Base-by-base conservation (phyloP, 129 eudicot genomes). In the Artemisia argyi region DNA sequence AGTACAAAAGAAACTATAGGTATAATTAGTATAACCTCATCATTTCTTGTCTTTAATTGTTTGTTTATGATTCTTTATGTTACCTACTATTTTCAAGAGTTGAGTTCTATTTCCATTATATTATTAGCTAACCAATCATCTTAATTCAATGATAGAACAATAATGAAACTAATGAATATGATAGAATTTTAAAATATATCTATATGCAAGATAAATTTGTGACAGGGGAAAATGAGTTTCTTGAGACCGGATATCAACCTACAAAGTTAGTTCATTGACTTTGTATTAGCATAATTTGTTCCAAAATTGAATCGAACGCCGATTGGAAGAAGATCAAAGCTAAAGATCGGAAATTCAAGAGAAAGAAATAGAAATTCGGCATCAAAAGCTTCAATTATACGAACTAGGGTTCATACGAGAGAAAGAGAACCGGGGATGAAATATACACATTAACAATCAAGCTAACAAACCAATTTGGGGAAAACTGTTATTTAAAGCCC, bases 21-120 rank as follows among this genome's bases (percentile, higher is more conserved):
- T 64, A 64, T 63, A 18, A 35, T 63, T 28, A 39, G 46, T 61
- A 26, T 61, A 61, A 16, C 51, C 7, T 58, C 69, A 30, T 71
- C 59, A 53, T 52, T 52, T 69, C 76, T 77, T 77, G 76, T 78
- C 76, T 78, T 14, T 24, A 39, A 26, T 78, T 77, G 56, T 77
- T 70, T 78, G 71, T 70, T 70, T 71, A 63, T 56, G 28, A 54
- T 55, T 22, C 52, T 53, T 62, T 62, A 20, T 50, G 16, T 60
- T 19, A 60, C 44, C 65, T 13, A 60, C 65, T 11, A 60, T 11
- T 60, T 24, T 60, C 65, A 26, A 60, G 65, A 32, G 26, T 24
- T 16, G 28, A 24, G 65, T 60, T 30, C 35, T 30, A 30, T 30
- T 30, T 3, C 0, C 35, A 30, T 30, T 30, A 30, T 30, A 30